Percentiles rank a stretch among this genome's conserved stretches.
phyloP scores from a whole-genome alignment of 257 asterid species.

The Galeopsis tetrahit region DNA sequence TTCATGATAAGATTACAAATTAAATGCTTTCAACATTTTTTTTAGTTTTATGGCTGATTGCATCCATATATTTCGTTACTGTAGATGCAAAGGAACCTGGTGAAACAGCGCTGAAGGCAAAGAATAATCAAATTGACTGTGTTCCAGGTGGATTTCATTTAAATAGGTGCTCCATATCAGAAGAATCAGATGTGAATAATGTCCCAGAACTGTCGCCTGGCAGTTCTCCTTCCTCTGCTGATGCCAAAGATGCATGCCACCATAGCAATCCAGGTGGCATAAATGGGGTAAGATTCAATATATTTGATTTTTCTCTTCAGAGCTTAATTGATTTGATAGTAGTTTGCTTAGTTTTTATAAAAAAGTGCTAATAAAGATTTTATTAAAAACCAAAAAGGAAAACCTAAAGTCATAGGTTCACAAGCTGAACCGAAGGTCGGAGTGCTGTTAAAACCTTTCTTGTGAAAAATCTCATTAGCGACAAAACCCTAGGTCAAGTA shows the following conservation, averaged over 20 bases:
- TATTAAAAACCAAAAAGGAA: too few species aligned
- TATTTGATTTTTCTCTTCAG: background rate
- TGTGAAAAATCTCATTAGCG: too few species aligned
- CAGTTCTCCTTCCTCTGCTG: slow-evolving; percentile 56
- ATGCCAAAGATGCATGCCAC: slow-evolving; percentile 36
- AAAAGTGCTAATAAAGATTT: too few species aligned
- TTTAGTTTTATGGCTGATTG: background rate
- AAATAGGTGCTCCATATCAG: slow-evolving; percentile 37
- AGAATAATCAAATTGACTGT: slow-evolving; percentile 10
- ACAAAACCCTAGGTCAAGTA: too few species aligned
- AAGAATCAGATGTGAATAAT: slow-evolving; percentile 54
- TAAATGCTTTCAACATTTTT: too few species aligned
- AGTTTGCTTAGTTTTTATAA: background rate
- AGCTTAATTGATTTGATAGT: background rate
- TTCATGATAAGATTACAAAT: too few species aligned
- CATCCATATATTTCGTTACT: slow-evolving; percentile 7
- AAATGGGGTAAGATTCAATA: slow-evolving; percentile 43
- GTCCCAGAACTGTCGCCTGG: slow-evolving; percentile 58
- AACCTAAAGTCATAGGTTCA: too few species aligned
- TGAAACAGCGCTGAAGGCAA: slow-evolving; percentile 32
- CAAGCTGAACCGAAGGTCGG: too few species aligned
- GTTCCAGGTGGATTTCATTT: slow-evolving; percentile 28
- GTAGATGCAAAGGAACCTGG: slow-evolving; percentile 33
- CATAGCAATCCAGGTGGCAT: slow-evolving; percentile 39
- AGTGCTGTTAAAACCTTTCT: too few species aligned